Base-by-base conservation (phyloP, 768 basidiomycete genomes). In the Pholiota molesta region DNA sequence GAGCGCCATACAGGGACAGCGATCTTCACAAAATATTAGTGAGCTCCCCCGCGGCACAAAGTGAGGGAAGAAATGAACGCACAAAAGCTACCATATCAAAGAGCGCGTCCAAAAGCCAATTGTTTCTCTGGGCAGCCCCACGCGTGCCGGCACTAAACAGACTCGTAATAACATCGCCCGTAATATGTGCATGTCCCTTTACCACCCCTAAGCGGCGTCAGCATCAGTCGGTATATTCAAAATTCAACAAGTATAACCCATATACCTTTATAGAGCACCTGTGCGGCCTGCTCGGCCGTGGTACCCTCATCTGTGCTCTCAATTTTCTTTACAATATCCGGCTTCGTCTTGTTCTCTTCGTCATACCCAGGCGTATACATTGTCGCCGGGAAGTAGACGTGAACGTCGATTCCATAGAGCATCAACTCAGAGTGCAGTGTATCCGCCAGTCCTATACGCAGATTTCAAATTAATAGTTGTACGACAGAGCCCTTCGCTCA, bases 301-400 rank as follows among this genome's bases (percentile, higher is more conserved):
- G 85, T 61, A 0, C 88, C 86, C 28, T 78, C 81, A 69, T 95
- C 94, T 0, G 80, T 75, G 40, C 68, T 65, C 85, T 89, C 95
- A 44, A 97, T 88, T 64, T 88, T 86, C 55, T 81, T 81, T 8
- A 86, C 86, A 61, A 97, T 82, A 28, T 79, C 79, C 0, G 94
- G 95, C 68, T 97, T 97, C 8, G 80, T 82, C 68, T 81, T 83
- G 72, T 91, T 87, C 72, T 96, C 95, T 59, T 85, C 81, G 17
- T 89, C 87, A 62, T 79, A 91, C 0, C 94, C 93, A 0, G 92
- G 89, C 0, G 86, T 86, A 65, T 78, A 83, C 78, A 97, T 96
- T 0, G 92, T 92, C 1, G 83, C 83, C 0, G 95, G 94, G 75
- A 93, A 89, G 76, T 87, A 94, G 47, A 92, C 85, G 65, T 95